Percentiles rank a stretch among this genome's conserved stretches.
Evolutionary conservation across 768 basidiomycete genomes (phyloP).

Genomic region (Tylopilus sp.): DNA sequence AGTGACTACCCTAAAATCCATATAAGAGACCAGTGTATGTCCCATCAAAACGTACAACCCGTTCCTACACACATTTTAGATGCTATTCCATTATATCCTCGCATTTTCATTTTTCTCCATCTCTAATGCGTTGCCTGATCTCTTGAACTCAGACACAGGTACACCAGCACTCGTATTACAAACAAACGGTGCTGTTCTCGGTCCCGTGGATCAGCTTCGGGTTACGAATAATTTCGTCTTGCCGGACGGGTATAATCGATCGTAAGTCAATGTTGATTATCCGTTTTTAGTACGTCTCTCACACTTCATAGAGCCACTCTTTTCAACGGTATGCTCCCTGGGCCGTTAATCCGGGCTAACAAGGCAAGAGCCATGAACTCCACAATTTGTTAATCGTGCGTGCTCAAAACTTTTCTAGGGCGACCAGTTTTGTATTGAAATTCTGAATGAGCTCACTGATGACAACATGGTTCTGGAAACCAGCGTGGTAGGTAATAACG

Average conservation of each 20-base stretch:
- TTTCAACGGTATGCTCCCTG: neutral
- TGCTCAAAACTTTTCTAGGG: conserved; percentile 26
- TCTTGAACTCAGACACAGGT: neutral
- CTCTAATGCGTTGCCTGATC: neutral
- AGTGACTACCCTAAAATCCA: too few species aligned
- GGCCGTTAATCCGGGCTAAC: neutral
- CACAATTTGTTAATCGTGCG: neutral
- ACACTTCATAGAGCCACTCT: neutral
- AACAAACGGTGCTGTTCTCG: neutral
- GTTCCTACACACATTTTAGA: neutral
- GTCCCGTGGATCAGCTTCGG: neutral
- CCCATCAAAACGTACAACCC: too few species aligned
- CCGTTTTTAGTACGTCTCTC: neutral
- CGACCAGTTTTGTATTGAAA: conserved; percentile 37
- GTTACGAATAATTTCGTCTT: neutral
- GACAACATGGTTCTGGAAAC: conserved; percentile 40
- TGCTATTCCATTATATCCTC: neutral
- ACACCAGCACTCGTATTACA: neutral
- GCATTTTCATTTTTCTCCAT: neutral
- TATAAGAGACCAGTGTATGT: neutral
- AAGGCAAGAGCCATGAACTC: neutral
- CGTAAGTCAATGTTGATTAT: neutral
- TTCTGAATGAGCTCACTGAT: conserved; percentile 36
- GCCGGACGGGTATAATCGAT: neutral
- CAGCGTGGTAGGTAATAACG: conserved; percentile 27